Conservation (phyloP, 306 rosid species). For the Sicyos edulis region DNA sequence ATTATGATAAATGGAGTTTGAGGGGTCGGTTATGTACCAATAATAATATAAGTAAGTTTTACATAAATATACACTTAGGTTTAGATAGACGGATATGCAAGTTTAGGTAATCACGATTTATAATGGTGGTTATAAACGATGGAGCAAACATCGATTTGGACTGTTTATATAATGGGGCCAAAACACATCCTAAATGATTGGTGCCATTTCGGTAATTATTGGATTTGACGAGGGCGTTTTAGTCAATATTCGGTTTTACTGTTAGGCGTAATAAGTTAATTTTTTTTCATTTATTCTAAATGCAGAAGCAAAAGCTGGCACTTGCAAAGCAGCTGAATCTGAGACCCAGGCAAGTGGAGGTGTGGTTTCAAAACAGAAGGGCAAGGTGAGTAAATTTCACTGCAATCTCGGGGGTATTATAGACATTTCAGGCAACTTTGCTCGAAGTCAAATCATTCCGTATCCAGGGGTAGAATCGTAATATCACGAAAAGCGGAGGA, state of each 20-base stretch:
- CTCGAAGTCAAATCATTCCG: conserved; percentile 4
- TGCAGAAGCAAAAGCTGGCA: conserved; percentile 87
- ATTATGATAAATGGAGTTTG: no score
- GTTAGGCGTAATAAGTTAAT: neutral
- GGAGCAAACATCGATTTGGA: no score
- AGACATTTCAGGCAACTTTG: conserved; percentile 5
- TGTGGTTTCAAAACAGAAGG: conserved; percentile 95
- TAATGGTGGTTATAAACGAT: no score
- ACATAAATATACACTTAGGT: no score
- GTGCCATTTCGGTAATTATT: neutral
- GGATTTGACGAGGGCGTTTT: neutral
- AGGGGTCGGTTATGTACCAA: no score
- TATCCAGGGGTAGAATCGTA: conserved; percentile 7
- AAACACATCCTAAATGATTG: neutral
- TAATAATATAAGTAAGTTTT: no score
- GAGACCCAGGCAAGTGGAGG: conserved; percentile 89
- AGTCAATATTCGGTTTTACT: neutral
- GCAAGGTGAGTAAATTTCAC: conserved; percentile 55
- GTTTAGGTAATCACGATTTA: no score
- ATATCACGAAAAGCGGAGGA: neutral
- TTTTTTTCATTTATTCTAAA: neutral
- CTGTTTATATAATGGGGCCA: no score
- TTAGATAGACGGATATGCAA: no score
- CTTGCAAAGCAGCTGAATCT: conserved; percentile 77
- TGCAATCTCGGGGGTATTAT: conserved; percentile 12